Evolutionary conservation across 2,329 filamentous ascomycete species (phyloP), one percentile per base, ranked within the genome.

Genomic region (Fusarium odoratissimum): DNA sequence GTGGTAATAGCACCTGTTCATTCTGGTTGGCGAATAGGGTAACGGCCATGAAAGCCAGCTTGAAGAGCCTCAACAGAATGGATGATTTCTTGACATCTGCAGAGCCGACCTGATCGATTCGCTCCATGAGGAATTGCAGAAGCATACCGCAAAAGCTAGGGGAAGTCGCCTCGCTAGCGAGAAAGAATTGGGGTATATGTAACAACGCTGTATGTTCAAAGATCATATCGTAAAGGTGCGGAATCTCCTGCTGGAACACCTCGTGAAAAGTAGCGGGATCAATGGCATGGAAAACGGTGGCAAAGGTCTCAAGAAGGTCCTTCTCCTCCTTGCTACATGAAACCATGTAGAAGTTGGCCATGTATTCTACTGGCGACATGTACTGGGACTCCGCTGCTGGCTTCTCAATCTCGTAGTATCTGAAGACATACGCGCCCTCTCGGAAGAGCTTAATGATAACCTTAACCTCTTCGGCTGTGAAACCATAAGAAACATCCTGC

Each of bases 101-200:
- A 1, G 94, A 96, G 28, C 96, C 96, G 46, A 99, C 95, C 80
- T 99, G 93, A 71, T 97, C 93, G 64, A 99, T 97, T 59, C 94
- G 93, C 76, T 95, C 93, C 96, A 99, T 99, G 67, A 99, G 86
- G 79, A 99, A 99, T 74, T 97, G 94, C 52, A 99, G 85, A 31
- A 99, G 90, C 96, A 99, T 98, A 42, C 97, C 96, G 69, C 95
- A 97, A 82, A 99, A 99, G 73, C 95, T 97, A 2, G 96, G 95
- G 31, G 95, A 98, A 0, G 97, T 99, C 8, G 95, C 95, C 84
- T 99, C 96, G 77, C 95, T 98, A n/a, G 97, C 96, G 57, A 99
- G 89, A 83, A 99, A 96, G 82, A 98, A 99, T 79, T 99, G 96
- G 11, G 96, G 95, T 63, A 99, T 93, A 81, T 99, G 96, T 57